Conservation (phyloP, 345 rosid genomes). For the Sonneratia alba region DNA sequence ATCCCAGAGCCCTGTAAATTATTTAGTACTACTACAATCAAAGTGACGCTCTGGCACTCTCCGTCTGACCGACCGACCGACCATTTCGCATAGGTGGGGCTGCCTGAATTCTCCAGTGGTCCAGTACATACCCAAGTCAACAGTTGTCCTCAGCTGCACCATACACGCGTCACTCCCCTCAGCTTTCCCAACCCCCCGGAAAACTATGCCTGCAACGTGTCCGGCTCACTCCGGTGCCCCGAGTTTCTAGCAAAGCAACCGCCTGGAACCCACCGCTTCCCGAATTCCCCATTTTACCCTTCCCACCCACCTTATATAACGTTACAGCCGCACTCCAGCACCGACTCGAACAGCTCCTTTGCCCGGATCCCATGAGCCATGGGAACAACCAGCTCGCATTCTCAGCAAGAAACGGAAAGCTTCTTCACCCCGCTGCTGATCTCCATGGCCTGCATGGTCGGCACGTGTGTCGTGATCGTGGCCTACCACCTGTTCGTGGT, state of each 20-base stretch:
- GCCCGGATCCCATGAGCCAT: background rate
- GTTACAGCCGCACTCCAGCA: background rate
- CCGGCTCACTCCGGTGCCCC: background rate
- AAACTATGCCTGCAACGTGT: background rate
- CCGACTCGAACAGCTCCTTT: background rate
- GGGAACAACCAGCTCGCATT: background rate
- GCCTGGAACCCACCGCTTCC: background rate
- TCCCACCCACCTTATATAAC: background rate
- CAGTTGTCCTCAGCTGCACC: background rate
- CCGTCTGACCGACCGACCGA: background rate
- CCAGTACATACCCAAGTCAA: background rate
- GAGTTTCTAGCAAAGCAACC: background rate
- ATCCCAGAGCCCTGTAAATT: no score
- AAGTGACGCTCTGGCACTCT: no score
- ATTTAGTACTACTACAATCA: no score
- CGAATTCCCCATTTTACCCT: background rate
- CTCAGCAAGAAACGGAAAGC: background rate
- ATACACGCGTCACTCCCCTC: background rate
- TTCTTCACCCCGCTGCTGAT: constrained; percentile 29
- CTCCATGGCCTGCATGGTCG: constrained; percentile 25
- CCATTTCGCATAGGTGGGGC: background rate
- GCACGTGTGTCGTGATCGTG: constrained; percentile 14
- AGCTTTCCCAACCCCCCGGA: background rate
- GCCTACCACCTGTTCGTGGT: constrained; percentile 28
- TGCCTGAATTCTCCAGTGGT: background rate